Evolutionary conservation across 805 yeast genomes (phyloP), one percentile per base, ranked within the genome.

Genomic region (Starmerella floricola): DNA sequence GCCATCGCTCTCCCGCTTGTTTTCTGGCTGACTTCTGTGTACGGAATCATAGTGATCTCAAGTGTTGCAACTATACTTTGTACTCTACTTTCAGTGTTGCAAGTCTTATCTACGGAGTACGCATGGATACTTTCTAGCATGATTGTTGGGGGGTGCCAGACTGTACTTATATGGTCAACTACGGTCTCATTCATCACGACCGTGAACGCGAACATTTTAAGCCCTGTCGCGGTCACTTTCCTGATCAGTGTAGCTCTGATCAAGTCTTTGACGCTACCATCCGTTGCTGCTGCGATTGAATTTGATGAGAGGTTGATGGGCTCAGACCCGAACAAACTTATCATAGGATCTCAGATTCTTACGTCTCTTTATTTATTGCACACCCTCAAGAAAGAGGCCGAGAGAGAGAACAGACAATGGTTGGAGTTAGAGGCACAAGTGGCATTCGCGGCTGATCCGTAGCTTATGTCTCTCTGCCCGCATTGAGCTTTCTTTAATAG

Each of bases 391-490:
- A 11, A 13, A 10, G 34, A 41, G 26, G 23, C 35, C 11, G 17
- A 23, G 17, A 15, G 19, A 15, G 45, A 40, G 19, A 36, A 41
- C 18, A 26, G 52, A 8, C 30, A 20, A 3, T 16, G 37, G 3
- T 28, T 51, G 21, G 51, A 46, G 18, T 30, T 35, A 2, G 43
- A 41, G 29, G 49, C 52, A 2, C 38, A 36, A n/a, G 6, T 16
- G 13, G 47, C 42, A 4, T 42, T 38, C 29, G 39, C 30, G n/a
- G n/a, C 27, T 6, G 24, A 36, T 23, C 27, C 28, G 11, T 23
- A 11, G 15, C 40, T n/a, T 4, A 36, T 52, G 20, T 45, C 59
- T 28, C 42, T 37, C 28, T n/a, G n/a, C n/a, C n/a, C n/a, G n/a
- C n/a, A n/a, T n/a, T n/a, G n/a, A n/a, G n/a, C n/a, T n/a, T n/a